phyloP scores from a whole-genome alignment of 2,329 filamentous ascomycete species.

The Cordyceps farinosa region DNA sequence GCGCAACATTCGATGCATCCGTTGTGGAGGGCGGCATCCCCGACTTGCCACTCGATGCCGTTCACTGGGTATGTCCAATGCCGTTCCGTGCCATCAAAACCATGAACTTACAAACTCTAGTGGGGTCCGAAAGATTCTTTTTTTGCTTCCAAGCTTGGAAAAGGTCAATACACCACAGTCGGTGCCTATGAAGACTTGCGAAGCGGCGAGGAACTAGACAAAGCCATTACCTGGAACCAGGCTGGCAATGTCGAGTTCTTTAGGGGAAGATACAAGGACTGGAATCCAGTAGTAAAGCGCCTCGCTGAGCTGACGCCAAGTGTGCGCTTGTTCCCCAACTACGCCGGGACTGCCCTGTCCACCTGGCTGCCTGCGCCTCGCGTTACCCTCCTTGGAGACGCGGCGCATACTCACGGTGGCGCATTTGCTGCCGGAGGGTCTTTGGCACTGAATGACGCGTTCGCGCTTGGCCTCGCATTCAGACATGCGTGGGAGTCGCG shows the following conservation, averaged over 20 bases:
- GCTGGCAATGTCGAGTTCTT: conserved; percentile 34
- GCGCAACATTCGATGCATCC: conserved; percentile 19
- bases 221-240: conserved; percentile 36
- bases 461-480: not conserved
- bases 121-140: conserved; percentile 27
- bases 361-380: conserved; percentile 33
- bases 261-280: conserved; percentile 35
- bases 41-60: conserved; percentile 19
- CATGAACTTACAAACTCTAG: not conserved
- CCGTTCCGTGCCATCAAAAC: too few species aligned
- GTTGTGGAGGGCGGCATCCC: conserved; percentile 19
- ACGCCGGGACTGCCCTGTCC: conserved; percentile 34
- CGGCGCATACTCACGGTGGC: conserved; percentile 39
- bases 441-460: conserved; percentile 36
- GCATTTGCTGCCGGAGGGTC: conserved; percentile 38
- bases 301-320: conserved; percentile 38
- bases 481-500: not conserved
- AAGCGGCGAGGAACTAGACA: conserved; percentile 28
- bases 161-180: conserved; percentile 41
- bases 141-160: conserved; percentile 40
- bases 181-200: conserved; percentile 37
- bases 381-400: conserved; percentile 36
- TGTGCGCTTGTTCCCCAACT: conserved; percentile 41
- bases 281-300: conserved; percentile 38
- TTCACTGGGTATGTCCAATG: conserved; percentile 18